A percentile compares a stretch with the other conserved stretches of the same genome.
These are phyloP conservation scores for Cyphellophora europaea DNA, from an alignment of 2,329 filamentous ascomycete species.

Conservation along the genomic window DNA sequence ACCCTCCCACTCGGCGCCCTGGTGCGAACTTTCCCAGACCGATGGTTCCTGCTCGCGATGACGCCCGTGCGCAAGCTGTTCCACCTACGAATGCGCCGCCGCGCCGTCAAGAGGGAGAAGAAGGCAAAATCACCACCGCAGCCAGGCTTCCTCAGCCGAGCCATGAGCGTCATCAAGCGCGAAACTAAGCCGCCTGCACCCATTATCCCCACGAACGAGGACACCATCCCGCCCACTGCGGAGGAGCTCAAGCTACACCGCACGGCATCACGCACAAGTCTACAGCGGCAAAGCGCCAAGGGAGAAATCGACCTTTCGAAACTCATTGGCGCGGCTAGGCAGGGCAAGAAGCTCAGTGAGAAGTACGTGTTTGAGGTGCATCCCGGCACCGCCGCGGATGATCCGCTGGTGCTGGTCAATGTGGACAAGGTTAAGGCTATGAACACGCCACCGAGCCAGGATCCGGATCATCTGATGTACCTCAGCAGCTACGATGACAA, in stretches of 20 bases:
- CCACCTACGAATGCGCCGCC: not conserved
- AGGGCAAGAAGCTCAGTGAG: conserved; percentile 24
- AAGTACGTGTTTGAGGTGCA: conserved; percentile 36
- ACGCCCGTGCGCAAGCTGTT: conserved; percentile 17
- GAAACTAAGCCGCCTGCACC: not conserved
- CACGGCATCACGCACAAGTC: not conserved
- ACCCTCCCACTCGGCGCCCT: conserved; percentile 40
- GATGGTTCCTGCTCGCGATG: conserved; percentile 31
- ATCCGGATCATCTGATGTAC: not conserved
- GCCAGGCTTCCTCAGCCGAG: not conserved
- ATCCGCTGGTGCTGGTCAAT: conserved; percentile 30
- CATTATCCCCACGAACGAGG: not conserved
- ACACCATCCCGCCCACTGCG: not conserved
- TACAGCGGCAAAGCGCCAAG: conserved; percentile 2
- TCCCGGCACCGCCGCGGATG: conserved; percentile 31
- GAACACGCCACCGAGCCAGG: not conserved
- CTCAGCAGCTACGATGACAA: not conserved
- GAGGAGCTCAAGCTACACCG: conserved; percentile 1
- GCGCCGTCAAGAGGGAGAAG: not conserved
- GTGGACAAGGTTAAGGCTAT: conserved; percentile 20
- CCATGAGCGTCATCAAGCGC: not conserved
- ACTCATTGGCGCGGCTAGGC: not conserved
- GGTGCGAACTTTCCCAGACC: conserved; percentile 40
- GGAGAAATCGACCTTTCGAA: conserved; percentile 9
- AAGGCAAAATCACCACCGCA: not conserved